These are phyloP conservation scores for Metschnikowia colocasiae DNA, from an alignment of 805 yeast species.

Conservation along the genomic window DNA sequence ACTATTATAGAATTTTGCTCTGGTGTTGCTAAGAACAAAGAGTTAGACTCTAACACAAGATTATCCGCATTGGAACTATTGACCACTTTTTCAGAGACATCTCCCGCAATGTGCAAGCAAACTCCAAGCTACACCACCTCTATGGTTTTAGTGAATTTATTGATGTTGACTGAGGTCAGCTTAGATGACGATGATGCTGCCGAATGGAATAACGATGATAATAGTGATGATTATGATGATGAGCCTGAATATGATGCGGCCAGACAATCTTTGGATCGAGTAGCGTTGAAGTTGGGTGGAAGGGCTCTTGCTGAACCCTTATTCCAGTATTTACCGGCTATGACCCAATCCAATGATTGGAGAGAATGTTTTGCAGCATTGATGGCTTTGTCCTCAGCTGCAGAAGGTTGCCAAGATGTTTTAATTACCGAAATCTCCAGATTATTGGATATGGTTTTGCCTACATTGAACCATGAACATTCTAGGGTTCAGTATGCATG, in stretches of 20 bases:
- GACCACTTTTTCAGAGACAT: conserved; percentile 86
- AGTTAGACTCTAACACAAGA: conserved; percentile 74
- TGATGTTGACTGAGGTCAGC: conserved; percentile 91
- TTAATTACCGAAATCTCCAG: conserved; percentile 77
- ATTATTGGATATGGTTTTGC: conserved; percentile 79
- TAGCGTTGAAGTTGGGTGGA: conserved; percentile 80
- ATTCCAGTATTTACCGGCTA: conserved; percentile 79
- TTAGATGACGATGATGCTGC: conserved; percentile 83
- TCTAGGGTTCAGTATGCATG: conserved; percentile 96
- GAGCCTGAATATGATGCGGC: conserved; percentile 89
- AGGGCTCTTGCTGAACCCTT: conserved; percentile 78
- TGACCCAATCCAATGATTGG: conserved; percentile 79
- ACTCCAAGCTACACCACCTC: conserved; percentile 68
- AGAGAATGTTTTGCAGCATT: conserved; percentile 94
- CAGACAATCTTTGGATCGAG: conserved; percentile 90
- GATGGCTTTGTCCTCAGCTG: conserved; percentile 95
- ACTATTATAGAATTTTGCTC: conserved; percentile 83
- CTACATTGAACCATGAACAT: conserved; percentile 80
- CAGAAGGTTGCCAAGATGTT: conserved; percentile 94
- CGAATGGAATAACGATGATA: conserved; percentile 79
- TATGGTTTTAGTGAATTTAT: conserved; percentile 68
- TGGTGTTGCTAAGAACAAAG: conserved; percentile 76
- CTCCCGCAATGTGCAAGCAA: conserved; percentile 91
- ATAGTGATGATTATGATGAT: conserved; percentile 69
- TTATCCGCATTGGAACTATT: conserved; percentile 83